A percentile compares a stretch with the other conserved stretches of the same genome.
These are phyloP conservation scores for Polysphondylium violaceum DNA, from an alignment of 78 protist genomes.

Conservation along the genomic window DNA sequence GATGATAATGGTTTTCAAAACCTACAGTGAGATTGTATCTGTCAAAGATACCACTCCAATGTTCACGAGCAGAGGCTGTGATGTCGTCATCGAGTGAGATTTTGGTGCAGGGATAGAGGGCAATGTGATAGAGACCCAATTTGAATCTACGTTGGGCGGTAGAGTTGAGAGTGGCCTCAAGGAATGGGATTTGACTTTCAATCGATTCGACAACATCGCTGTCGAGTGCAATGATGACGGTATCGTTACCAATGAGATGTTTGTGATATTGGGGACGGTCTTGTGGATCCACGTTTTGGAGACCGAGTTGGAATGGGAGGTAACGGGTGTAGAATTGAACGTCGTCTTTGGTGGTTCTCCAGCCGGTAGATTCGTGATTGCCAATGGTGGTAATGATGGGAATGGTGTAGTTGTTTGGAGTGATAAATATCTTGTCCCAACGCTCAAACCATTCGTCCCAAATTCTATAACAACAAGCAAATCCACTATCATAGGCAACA, in stretches of 20 bases:
- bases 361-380: constrained; percentile 71
- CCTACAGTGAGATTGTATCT: constrained; percentile 59
- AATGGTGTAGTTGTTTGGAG: constrained; percentile 51
- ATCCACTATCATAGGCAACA: constrained; percentile 72
- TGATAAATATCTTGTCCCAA: constrained; percentile 43
- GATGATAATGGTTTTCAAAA: constrained; percentile 84
- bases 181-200: constrained; percentile 7
- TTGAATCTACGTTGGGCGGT: constrained; percentile 1
- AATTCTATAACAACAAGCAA: constrained; percentile 58
- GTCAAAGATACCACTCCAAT: constrained; percentile 73
- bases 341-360: not conserved
- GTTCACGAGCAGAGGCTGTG: not conserved
- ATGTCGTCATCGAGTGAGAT: constrained; percentile 39
- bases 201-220: constrained; percentile 12
- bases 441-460: constrained; percentile 80
- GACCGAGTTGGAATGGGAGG: constrained; percentile 43
- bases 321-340: constrained; percentile 52
- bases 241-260: constrained; percentile 25
- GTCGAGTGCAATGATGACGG: constrained; percentile 42
- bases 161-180: not conserved
- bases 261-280: constrained; percentile 25
- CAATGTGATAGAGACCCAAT: constrained; percentile 59
- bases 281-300: constrained; percentile 21
- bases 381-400: constrained; percentile 64
- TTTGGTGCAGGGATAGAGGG: constrained; percentile 60